Percentiles rank a stretch among this genome's conserved stretches.
phyloP scores from a whole-genome alignment of 768 basidiomycete genomes.

The Tylopilus felleus region DNA sequence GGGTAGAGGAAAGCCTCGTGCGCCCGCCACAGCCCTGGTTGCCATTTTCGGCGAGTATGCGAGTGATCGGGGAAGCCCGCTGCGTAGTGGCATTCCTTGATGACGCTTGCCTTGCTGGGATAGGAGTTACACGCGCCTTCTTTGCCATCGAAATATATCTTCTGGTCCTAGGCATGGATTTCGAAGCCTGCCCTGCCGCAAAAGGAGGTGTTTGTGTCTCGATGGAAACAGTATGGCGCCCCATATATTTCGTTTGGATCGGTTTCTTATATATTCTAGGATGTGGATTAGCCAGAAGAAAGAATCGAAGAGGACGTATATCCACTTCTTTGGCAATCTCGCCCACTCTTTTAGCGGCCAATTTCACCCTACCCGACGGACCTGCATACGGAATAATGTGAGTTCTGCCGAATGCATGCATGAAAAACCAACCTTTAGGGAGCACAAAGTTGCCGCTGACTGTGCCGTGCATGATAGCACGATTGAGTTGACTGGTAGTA shows the following conservation, averaged over 20 bases:
- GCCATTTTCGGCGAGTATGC: not conserved
- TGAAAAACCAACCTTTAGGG: slow-evolving; percentile 44
- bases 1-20: not conserved
- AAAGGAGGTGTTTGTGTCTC: not conserved
- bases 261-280: slow-evolving; percentile 18
- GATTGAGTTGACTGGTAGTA: slow-evolving; percentile 47
- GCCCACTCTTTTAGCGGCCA: slow-evolving; percentile 14
- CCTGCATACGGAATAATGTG: slow-evolving; percentile 10
- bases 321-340: slow-evolving; percentile 18
- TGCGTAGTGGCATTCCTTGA: slow-evolving; percentile 3
- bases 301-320: not conserved
- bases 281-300: not conserved
- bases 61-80: slow-evolving; percentile 9
- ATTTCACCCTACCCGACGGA: slow-evolving; percentile 27
- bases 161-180: slow-evolving; percentile 4
- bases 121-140: slow-evolving; percentile 16
- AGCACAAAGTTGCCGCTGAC: slow-evolving; percentile 51
- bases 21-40: not conserved
- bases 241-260: not conserved
- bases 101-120: slow-evolving; percentile 7
- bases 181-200: not conserved
- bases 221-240: not conserved
- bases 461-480: slow-evolving; percentile 51
- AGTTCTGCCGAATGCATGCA: not conserved
- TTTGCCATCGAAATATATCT: slow-evolving; percentile 27